These are phyloP conservation scores for Diplosphaera chodatii DNA, from an alignment of 139 green algal species.

Conservation along the genomic window DNA sequence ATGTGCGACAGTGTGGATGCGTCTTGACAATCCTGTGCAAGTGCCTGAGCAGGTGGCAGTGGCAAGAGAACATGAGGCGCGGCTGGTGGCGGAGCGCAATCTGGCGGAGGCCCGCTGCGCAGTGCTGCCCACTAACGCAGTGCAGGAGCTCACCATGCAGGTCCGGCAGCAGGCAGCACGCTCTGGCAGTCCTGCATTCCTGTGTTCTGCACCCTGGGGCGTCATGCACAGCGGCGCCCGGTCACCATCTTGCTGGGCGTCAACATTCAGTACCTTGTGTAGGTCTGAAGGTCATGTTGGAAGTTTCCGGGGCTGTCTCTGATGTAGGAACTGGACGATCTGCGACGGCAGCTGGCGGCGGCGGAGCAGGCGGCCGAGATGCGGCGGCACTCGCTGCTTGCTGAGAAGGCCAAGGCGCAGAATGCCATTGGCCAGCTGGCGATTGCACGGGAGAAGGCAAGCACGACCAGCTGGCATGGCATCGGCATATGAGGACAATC, in stretches of 20 bases:
- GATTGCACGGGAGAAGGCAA: background rate
- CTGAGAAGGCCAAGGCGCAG: background rate
- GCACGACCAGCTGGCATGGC: no score
- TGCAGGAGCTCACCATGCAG: background rate
- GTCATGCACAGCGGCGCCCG: no score
- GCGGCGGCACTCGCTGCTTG: background rate
- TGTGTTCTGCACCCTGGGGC: no score
- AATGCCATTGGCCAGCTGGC: background rate
- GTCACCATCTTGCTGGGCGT: no score
- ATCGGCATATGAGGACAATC: no score
- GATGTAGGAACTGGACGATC: no score
- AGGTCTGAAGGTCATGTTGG: background rate
- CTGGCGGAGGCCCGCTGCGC: background rate
- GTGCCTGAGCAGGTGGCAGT: background rate
- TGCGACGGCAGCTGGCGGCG: background rate
- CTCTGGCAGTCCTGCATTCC: no score
- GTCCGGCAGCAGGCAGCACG: no score
- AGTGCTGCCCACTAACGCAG: background rate
- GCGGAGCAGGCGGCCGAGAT: background rate
- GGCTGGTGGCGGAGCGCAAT: background rate
- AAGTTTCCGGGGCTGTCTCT: no score
- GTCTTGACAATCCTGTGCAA: no score
- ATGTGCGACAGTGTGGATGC: no score
- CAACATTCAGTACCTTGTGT: no score
- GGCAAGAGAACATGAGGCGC: background rate